phyloP scores from a whole-genome alignment of 495 filamentous ascomycete species.

The Aspergillus sclerotioniger region DNA sequence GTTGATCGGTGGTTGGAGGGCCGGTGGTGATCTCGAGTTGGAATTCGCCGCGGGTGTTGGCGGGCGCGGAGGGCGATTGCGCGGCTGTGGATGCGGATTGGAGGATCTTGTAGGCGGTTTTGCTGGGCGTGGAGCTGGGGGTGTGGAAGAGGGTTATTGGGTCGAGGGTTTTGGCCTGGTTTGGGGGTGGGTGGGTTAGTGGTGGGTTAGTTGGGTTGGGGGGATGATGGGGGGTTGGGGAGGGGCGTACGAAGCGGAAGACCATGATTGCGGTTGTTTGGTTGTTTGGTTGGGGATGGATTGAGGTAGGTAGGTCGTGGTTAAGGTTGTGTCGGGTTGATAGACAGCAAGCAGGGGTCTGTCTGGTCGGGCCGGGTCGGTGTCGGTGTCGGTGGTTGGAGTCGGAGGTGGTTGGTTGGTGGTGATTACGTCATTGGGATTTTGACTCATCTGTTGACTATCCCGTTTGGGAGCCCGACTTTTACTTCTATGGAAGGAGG shows the following conservation, averaged over 20 bases:
- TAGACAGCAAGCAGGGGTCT: neutral
- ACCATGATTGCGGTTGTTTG: conserved; percentile 30
- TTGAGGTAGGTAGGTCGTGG: neutral
- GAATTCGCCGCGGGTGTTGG: conserved; percentile 65
- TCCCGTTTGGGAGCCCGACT: neutral
- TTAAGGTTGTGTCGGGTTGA: neutral
- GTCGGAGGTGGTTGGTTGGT: neutral
- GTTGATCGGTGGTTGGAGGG: conserved; percentile 77
- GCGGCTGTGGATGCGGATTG: conserved; percentile 70
- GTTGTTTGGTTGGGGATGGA: conserved; percentile 1
- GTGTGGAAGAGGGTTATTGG: conserved; percentile 96
- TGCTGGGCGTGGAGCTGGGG: conserved; percentile 61
- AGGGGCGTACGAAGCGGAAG: conserved; percentile 41
- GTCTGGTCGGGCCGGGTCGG: neutral
- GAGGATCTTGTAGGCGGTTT: conserved; percentile 65
- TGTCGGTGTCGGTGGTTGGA: neutral
- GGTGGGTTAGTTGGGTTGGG: neutral
- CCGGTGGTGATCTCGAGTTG: conserved; percentile 82
- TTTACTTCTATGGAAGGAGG: neutral
- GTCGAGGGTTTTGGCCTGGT: conserved; percentile 77
- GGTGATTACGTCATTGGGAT: conserved; percentile 17
- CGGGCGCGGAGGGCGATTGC: conserved; percentile 17
- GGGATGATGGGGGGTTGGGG: neutral
- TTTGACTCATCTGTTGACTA: neutral
- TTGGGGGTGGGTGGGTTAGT: conserved; percentile 3